These are phyloP conservation scores for Colletotrichum musicola DNA, from an alignment of 2,329 filamentous ascomycete species.

Conservation along the genomic window DNA sequence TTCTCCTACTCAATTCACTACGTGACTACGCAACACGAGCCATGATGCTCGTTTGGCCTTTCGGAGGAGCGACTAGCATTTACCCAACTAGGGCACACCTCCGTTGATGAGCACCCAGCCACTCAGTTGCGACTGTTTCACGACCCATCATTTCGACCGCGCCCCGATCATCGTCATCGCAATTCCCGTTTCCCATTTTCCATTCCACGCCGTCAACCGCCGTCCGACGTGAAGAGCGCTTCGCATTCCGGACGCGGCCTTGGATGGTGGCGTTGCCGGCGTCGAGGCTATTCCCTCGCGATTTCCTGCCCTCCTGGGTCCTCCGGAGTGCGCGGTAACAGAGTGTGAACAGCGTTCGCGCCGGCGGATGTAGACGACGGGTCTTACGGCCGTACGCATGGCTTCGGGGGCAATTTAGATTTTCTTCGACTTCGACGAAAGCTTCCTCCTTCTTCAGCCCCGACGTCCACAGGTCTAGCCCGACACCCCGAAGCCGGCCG, in stretches of 20 bases:
- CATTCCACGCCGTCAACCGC: background rate
- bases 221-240: background rate
- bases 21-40: background rate
- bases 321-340: background rate
- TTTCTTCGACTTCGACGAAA: background rate
- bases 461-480: constrained; percentile 1
- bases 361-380: background rate
- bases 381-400: constrained; percentile 15
- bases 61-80: constrained; percentile 27
- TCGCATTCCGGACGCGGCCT: constrained; percentile 10
- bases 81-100: constrained; percentile 33
- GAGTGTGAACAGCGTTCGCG: background rate
- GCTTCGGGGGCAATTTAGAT: background rate
- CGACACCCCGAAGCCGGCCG: background rate
- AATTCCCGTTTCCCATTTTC: constrained; percentile 3
- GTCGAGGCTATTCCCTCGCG: background rate
- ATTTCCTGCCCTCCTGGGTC: background rate
- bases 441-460: constrained; percentile 17
- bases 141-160: constrained; percentile 20
- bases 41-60: constrained; percentile 29
- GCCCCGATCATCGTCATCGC: constrained; percentile 6
- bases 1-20: no score
- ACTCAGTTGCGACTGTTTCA: constrained; percentile 31
- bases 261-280: constrained; percentile 15
- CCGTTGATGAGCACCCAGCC: constrained; percentile 24